These are phyloP conservation scores for Scalesia atractyloides DNA, from an alignment of 129 eudicot species.

Conservation along the genomic window DNA sequence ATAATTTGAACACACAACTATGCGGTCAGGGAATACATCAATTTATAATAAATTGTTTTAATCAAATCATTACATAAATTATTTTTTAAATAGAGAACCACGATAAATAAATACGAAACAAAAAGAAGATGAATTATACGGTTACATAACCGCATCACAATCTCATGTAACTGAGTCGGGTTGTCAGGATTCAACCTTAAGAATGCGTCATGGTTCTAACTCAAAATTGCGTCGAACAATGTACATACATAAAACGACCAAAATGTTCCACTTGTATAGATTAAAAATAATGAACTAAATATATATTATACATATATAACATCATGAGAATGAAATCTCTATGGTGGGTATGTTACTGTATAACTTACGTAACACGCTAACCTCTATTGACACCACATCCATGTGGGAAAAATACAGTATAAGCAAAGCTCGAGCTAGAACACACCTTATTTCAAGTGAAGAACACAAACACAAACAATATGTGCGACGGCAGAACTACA, in stretches of 20 bases:
- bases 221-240: not conserved
- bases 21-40: too few relatives aligned
- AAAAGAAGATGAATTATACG: too few relatives aligned
- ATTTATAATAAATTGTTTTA: too few relatives aligned
- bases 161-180: not conserved
- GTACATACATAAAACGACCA: constrained; percentile 8
- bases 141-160: not conserved
- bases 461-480: constrained; percentile 25
- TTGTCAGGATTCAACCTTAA: too few relatives aligned
- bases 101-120: too few relatives aligned
- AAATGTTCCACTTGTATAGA: constrained; percentile 18
- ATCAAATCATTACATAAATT: too few relatives aligned
- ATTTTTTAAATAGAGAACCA: too few relatives aligned
- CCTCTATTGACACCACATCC: constrained; percentile 38
- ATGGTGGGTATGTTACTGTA: constrained; percentile 33
- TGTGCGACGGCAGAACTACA: constrained; percentile 31
- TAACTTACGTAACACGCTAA: constrained; percentile 38
- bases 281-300: constrained; percentile 14
- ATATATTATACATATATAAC: constrained; percentile 35
- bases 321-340: constrained; percentile 27
- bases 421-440: constrained; percentile 23
- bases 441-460: constrained; percentile 32
- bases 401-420: constrained; percentile 40
- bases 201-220: too few relatives aligned
- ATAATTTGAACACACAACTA: too few relatives aligned